Evolutionary conservation across 1,284 basidiomycete genomes (phyloP), one percentile per base, ranked within the genome.

Genomic region (Ceratobasidium papillatum): DNA sequence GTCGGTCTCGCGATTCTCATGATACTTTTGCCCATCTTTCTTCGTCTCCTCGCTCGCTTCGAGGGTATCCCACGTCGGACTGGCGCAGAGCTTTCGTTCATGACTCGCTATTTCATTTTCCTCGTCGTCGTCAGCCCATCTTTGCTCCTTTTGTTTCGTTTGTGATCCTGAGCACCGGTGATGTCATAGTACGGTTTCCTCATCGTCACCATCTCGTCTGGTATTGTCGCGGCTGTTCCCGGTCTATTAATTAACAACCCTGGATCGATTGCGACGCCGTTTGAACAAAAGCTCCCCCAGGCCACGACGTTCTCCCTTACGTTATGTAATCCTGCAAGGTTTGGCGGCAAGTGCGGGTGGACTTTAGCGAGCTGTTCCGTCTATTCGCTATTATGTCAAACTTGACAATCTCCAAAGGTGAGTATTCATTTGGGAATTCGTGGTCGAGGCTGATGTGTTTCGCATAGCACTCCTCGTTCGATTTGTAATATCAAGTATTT

Each of bases 281-380:
- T 93, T 27, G 89, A 90, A 0, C 80, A 81, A 14, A 85, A 90
- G 75, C 86, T 94, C 51, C 92, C 93, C 2, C 84, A 85, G 17
- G 91, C 91, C 0, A 91, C 91, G 14, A 89, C 89, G 17, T 94
- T 94, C 86, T 94, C 94, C 86, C 84, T 94, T 76, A 92, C 91
- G n/a, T 11, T 91, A 90, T 66, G 68, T 58, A 11, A 72, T 52
- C 63, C 27, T 66, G 30, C 73, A 62, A 49, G 52, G 52, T 58
- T 45, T 49, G 27, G 86, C 86, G 22, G 87, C 85, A 0, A 82
- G 82, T 54, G 86, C 88, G 2, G 81, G 81, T 27, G 79, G 80
- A 38, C 83, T 95, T 47, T 83, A 90, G 11, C 91, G 92, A 80
- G 83, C 92, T 9, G 84, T 87, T 30, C 85, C 87, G n/a, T n/a